phyloP scores from a whole-genome alignment of 108 stramenopile species.

The Licmophora abbreviata region DNA sequence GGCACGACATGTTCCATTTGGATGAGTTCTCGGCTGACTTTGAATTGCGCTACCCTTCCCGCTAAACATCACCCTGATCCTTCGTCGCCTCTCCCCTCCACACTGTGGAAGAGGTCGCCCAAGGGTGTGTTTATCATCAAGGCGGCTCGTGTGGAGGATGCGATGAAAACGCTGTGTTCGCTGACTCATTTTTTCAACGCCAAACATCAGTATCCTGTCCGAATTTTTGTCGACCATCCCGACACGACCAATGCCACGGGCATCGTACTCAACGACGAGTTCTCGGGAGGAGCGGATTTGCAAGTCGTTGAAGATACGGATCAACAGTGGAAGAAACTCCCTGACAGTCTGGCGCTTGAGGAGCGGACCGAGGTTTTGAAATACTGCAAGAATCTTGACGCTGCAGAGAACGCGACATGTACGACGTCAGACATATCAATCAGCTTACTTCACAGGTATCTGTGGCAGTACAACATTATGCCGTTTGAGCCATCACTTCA shows the following conservation, averaged over 20 bases:
- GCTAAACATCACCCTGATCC: no score
- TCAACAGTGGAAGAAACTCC: constrained; percentile 8
- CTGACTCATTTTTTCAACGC: not conserved
- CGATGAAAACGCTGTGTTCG: not conserved
- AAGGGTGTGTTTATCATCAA: not conserved
- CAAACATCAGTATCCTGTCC: constrained; percentile 7
- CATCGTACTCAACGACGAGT: not conserved
- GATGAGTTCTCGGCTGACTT: no score
- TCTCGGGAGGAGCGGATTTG: not conserved
- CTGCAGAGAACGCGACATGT: constrained; percentile 6
- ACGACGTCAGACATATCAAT: constrained; percentile 1
- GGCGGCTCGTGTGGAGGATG: not conserved
- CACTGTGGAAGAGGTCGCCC: no score
- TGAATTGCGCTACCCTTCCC: no score
- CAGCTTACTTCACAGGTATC: not conserved
- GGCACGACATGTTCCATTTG: no score
- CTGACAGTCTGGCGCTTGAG: not conserved
- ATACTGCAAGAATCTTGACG: constrained; percentile 3
- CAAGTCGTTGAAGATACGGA: not conserved
- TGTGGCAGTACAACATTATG: constrained; percentile 10
- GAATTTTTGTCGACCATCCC: constrained; percentile 9
- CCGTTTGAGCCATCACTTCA: constrained; percentile 10
- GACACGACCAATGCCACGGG: not conserved
- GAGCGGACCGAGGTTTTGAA: constrained; percentile 1
- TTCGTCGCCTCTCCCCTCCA: no score